These are phyloP conservation scores for Globisporangium radiosum DNA, from an alignment of 352 stramenopile genomes.

Conservation along the genomic window DNA sequence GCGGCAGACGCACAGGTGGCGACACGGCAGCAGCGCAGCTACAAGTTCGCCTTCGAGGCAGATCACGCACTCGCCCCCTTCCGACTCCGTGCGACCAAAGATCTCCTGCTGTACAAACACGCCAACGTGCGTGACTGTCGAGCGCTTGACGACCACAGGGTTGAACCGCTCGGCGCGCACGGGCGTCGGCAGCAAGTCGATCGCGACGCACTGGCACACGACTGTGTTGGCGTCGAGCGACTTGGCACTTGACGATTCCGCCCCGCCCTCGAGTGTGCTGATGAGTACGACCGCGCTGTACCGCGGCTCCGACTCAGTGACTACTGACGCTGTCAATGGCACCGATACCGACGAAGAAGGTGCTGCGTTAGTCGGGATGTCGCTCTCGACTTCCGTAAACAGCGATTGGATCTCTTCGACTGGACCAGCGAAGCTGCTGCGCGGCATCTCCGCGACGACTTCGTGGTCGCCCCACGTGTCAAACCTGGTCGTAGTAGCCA, in stretches of 20 bases:
- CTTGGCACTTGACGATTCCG: neutral
- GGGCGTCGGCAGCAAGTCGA: slow-evolving; percentile 59
- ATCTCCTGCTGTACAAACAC: slow-evolving; percentile 51
- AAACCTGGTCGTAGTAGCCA: slow-evolving; percentile 3
- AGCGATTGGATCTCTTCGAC: slow-evolving; percentile 13
- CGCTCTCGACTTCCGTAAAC: slow-evolving; percentile 11
- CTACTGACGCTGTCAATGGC: no score
- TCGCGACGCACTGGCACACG: slow-evolving; percentile 38
- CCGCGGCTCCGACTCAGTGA: slow-evolving; percentile 4
- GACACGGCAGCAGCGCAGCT: slow-evolving; percentile 52
- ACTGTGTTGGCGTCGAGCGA: slow-evolving; percentile 9
- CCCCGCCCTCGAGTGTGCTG: slow-evolving; percentile 11
- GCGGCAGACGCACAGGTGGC: slow-evolving; percentile 59
- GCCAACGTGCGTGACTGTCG: slow-evolving; percentile 32
- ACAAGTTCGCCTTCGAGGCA: slow-evolving; percentile 40
- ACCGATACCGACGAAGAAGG: neutral
- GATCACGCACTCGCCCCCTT: slow-evolving; percentile 50
- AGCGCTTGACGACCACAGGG: slow-evolving; percentile 37
- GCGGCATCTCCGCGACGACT: slow-evolving; percentile 9
- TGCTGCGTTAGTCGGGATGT: neutral
- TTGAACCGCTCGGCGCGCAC: slow-evolving; percentile 18
- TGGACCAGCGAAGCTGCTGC: neutral
- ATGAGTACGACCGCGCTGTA: slow-evolving; percentile 31
- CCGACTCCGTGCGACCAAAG: slow-evolving; percentile 25
- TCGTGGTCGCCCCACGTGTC: slow-evolving; percentile 4